Conservation (phyloP, 2,329 filamentous ascomycete species). For the Rhynchosporium agropyri region DNA sequence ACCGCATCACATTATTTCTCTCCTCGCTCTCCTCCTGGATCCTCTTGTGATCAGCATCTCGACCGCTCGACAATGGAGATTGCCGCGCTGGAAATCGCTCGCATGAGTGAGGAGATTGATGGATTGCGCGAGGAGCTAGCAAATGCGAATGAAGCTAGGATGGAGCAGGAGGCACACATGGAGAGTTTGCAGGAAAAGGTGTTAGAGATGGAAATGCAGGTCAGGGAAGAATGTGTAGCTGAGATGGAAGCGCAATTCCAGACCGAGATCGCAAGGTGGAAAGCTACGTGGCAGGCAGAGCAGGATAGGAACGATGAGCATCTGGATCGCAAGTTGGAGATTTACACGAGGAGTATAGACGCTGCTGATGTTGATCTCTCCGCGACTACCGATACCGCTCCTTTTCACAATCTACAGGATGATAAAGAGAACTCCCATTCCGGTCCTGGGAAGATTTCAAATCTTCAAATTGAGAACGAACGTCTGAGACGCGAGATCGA, state of each 20-base stretch:
- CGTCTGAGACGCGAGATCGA: constrained; percentile 66
- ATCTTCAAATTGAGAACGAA: constrained; percentile 72
- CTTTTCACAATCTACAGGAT: constrained; percentile 41
- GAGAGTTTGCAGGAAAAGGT: constrained; percentile 65
- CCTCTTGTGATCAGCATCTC: constrained; percentile 28
- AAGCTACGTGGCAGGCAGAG: constrained; percentile 75
- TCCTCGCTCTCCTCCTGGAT: constrained; percentile 41
- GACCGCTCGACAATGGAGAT: constrained; percentile 77
- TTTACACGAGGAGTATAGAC: constrained; percentile 58
- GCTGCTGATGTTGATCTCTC: constrained; percentile 35
- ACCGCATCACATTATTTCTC: constrained; percentile 35
- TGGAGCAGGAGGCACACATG: constrained; percentile 73
- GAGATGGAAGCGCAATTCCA: constrained; percentile 83
- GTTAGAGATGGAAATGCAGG: constrained; percentile 73
- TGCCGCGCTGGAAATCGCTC: constrained; percentile 77
- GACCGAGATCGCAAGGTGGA: constrained; percentile 79
- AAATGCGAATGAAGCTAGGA: constrained; percentile 69
- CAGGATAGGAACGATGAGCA: constrained; percentile 80
- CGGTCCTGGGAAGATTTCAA: constrained; percentile 51
- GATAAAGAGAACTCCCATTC: constrained; percentile 58
- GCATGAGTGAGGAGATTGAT: constrained; percentile 78
- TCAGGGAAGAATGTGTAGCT: constrained; percentile 84
- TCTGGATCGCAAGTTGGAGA: constrained; percentile 84
- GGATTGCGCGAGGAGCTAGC: constrained; percentile 69
- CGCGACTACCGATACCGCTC: not conserved